These are phyloP conservation scores for Backusella luteola DNA, from an alignment of 192 early-diverging fungal species.

Conservation along the genomic window DNA sequence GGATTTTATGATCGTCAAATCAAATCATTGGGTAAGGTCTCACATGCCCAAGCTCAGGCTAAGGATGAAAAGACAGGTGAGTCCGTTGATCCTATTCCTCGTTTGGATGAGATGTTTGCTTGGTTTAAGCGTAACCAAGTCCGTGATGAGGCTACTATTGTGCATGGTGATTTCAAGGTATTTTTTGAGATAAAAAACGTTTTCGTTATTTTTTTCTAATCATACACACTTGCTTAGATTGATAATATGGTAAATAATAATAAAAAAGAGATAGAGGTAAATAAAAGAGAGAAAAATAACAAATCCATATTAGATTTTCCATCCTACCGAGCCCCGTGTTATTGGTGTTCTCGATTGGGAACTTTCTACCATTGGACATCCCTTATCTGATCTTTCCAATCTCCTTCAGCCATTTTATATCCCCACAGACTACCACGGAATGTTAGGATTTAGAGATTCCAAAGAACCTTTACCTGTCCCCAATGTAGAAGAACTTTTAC, in stretches of 20 bases:
- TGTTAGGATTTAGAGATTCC: slow-evolving; percentile 43
- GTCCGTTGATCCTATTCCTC: slow-evolving; percentile 64
- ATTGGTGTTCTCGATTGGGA: slow-evolving; percentile 96
- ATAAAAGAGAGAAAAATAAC: background rate
- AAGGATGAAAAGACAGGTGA: slow-evolving; percentile 50
- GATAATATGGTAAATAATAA: slow-evolving; percentile 57
- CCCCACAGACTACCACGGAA: slow-evolving; percentile 21
- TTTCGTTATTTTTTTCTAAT: background rate
- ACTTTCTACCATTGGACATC: slow-evolving; percentile 89
- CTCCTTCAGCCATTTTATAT: slow-evolving; percentile 72
- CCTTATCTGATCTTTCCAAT: slow-evolving; percentile 88
- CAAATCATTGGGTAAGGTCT: slow-evolving; percentile 60
- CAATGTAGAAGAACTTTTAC: slow-evolving; percentile 62
- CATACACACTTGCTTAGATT: slow-evolving; percentile 34
- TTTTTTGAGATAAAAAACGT: background rate
- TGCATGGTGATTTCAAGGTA: slow-evolving; percentile 94
- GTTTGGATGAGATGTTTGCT: slow-evolving; percentile 65
- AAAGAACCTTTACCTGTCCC: slow-evolving; percentile 57
- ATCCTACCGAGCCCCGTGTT: slow-evolving; percentile 69
- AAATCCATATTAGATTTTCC: slow-evolving; percentile 58
- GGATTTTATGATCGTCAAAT: slow-evolving; percentile 89
- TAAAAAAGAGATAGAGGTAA: background rate
- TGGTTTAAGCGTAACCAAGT: slow-evolving; percentile 76
- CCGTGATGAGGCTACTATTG: slow-evolving; percentile 75
- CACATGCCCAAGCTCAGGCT: slow-evolving; percentile 65